A percentile compares a stretch with the other conserved stretches of the same genome.
phyloP scores from a whole-genome alignment of 805 yeast genomes.

The Spencermartinsiella europaea region DNA sequence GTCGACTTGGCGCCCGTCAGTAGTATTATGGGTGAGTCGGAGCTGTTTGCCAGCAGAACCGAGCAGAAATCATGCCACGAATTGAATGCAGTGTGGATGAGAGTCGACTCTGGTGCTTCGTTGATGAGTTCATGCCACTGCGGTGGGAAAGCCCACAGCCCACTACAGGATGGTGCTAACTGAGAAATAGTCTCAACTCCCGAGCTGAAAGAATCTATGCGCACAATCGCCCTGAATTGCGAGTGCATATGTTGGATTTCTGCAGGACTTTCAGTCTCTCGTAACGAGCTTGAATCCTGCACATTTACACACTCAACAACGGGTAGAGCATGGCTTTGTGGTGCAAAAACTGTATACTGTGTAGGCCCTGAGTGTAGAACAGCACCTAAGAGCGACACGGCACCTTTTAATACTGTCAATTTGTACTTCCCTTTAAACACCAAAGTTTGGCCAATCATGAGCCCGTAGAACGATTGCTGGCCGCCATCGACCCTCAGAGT shows the following conservation, averaged over 20 bases:
- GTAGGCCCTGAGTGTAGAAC: slow-evolving; percentile 14
- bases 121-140: not conserved
- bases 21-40: slow-evolving; percentile 26
- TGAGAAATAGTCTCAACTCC: slow-evolving; percentile 8
- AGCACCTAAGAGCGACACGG: slow-evolving; percentile 28
- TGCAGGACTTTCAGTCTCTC: slow-evolving; percentile 9
- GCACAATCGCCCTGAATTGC: slow-evolving; percentile 5
- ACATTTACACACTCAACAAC: slow-evolving; percentile 17
- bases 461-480: slow-evolving; percentile 3
- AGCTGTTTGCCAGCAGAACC: not conserved
- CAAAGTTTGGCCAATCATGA: slow-evolving; percentile 18
- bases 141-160: slow-evolving; percentile 15
- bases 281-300: slow-evolving; percentile 6
- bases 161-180: slow-evolving; percentile 27
- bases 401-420: slow-evolving; percentile 28
- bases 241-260: slow-evolving; percentile 6
- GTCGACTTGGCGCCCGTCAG: slow-evolving; percentile 66
- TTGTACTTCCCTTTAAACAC: slow-evolving; percentile 28
- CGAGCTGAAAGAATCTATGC: slow-evolving; percentile 2
- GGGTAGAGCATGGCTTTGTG: slow-evolving; percentile 21
- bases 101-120: slow-evolving; percentile 3
- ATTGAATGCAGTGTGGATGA: slow-evolving; percentile 12
- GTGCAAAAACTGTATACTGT: slow-evolving; percentile 17
- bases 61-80: slow-evolving; percentile 22
- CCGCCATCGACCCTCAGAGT: not conserved